A percentile compares a stretch with the other conserved stretches of the same genome.
These are phyloP conservation scores for Starmerella gropengiesseri DNA, from an alignment of 805 yeast species.

Conservation along the genomic window DNA sequence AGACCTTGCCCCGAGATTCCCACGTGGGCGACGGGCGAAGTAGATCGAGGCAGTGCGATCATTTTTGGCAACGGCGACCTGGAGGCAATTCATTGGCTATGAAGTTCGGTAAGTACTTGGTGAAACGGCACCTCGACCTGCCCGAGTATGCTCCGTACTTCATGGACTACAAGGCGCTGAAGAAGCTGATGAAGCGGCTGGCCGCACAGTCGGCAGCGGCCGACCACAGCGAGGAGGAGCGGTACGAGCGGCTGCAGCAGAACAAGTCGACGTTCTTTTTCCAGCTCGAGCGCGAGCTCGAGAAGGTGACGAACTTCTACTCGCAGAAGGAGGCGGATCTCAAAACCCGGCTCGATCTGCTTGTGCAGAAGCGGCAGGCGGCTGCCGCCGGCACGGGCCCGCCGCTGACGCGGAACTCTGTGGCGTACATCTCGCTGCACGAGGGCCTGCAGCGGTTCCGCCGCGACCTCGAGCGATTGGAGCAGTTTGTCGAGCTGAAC, in stretches of 20 bases:
- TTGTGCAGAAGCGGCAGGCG: constrained; percentile 59
- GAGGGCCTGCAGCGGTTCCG: constrained; percentile 84
- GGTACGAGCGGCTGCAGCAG: constrained; percentile 56
- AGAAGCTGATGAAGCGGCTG: constrained; percentile 78
- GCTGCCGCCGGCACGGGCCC: constrained; percentile 37
- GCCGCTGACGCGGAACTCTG: constrained; percentile 45
- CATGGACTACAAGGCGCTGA: constrained; percentile 87
- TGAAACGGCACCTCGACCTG: constrained; percentile 83
- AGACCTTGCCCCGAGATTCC: too few relatives aligned
- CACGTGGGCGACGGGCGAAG: too few relatives aligned
- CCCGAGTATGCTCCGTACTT: constrained; percentile 93
- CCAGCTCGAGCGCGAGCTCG: constrained; percentile 85
- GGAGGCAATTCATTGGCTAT: constrained; percentile 23
- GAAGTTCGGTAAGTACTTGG: constrained; percentile 95
- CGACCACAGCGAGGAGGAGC: constrained; percentile 27
- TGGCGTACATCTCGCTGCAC: constrained; percentile 68
- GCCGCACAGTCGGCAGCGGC: constrained; percentile 30
- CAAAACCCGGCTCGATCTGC: constrained; percentile 62
- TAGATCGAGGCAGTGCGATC: too few relatives aligned
- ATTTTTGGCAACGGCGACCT: too few relatives aligned
- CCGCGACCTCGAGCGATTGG: constrained; percentile 75
- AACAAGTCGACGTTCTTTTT: constrained; percentile 83
- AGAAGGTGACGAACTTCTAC: constrained; percentile 87
- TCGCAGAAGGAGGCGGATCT: constrained; percentile 84
- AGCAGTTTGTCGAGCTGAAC: constrained; percentile 87